Evolutionary conservation across 2,329 filamentous ascomycete genomes (phyloP), one percentile per base, ranked within the genome.

Genomic region (Phyllosticta capitalensis): DNA sequence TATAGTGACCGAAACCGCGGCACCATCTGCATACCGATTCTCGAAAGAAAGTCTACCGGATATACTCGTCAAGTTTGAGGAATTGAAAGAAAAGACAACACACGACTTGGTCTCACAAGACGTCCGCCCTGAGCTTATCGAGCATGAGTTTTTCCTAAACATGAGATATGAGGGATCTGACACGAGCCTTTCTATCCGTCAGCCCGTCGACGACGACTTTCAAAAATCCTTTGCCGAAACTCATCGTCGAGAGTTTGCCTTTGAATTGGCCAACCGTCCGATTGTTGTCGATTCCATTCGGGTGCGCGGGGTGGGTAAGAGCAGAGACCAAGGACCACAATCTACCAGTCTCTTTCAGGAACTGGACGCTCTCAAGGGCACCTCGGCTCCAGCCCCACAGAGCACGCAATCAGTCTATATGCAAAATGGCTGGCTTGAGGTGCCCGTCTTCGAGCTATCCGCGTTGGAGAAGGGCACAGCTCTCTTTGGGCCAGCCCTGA

Each of bases 21-120:
- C 54, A 2, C 1, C 86, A 90, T 61, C 87, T 90, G 71, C 80
- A 83, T 20, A 88, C 91, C 87, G 7, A 48, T 84, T 59, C 77
- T 92, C 48, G 87, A 85, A 71, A 77, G 81, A 17, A 84, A 83
- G 65, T 87, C 87, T 0, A 77, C 48, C 51, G 10, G 22, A 21
- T 17, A 45, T 58, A 1, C 12, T 58, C 6, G 52, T 20, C 3
- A 49, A 53, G n/a, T 59, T 55, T 2, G 58, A 38, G 17, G 26
- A 33, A 26, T 48, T 59, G 26, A 59, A 59, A 22, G 12, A 26
- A 9, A 24, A 55, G 14, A 55, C 58, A 2, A 45, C 78, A 2
- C 72, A 77, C 22, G 79, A 82, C 1, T 75, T 92, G 2, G 73
- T 75, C 20, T 83, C 84, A 1, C 88, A 92, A 70, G 88, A 88